Evolutionary conservation across 2,329 filamentous ascomycete species (phyloP).

Genomic region (Hypoxylon sp.): DNA sequence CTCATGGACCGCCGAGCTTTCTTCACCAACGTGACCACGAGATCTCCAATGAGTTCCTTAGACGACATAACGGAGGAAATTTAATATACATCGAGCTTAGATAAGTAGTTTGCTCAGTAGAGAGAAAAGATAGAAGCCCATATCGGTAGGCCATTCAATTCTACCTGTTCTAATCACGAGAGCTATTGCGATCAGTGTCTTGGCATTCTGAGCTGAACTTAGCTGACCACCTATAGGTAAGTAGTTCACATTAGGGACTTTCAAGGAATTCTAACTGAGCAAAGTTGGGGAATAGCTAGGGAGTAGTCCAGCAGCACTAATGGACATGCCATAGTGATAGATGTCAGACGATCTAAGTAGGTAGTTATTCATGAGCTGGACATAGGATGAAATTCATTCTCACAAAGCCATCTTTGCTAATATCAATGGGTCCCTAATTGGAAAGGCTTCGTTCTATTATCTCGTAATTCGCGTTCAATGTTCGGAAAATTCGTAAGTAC

Average conservation of each 20-base stretch:
- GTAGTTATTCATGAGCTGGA: neutral
- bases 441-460: neutral
- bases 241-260: neutral
- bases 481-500: neutral
- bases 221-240: neutral
- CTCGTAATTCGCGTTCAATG: constrained; percentile 11
- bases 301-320: neutral
- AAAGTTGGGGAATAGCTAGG: neutral
- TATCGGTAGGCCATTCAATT: neutral
- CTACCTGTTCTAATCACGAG: neutral
- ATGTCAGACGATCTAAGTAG: neutral
- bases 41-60: constrained; percentile 30
- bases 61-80: constrained; percentile 31
- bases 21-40: constrained; percentile 21
- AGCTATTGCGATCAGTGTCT: neutral
- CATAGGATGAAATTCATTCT: neutral
- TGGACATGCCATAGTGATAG: neutral
- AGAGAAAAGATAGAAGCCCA: neutral
- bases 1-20: constrained; percentile 33
- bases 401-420: neutral
- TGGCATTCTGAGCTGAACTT: constrained; percentile 17
- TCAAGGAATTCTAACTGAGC: neutral
- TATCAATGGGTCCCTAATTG: neutral
- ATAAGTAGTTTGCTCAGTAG: neutral
- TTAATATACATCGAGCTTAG: neutral